phyloP scores from a whole-genome alignment of 768 basidiomycete genomes.

The Agrocybe praecox region DNA sequence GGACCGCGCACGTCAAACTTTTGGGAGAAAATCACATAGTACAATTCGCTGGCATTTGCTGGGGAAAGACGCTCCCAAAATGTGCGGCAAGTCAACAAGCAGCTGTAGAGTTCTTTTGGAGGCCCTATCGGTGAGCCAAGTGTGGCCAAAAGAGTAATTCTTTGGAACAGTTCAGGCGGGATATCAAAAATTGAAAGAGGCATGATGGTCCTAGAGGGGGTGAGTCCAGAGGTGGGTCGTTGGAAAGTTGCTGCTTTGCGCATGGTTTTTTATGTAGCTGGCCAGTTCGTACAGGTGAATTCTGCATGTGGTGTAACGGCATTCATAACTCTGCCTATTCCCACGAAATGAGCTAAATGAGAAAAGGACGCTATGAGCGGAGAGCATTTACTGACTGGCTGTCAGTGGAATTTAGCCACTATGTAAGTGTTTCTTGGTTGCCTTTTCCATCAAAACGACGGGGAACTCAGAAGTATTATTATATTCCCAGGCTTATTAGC shows the following conservation, averaged over 20 bases:
- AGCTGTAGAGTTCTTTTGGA: conserved; percentile 30
- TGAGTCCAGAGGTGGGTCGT: not conserved
- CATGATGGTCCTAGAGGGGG: conserved; percentile 24
- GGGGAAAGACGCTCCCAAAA: conserved; percentile 27
- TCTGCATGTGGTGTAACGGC: conserved; percentile 22
- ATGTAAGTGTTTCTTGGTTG: conserved; percentile 4
- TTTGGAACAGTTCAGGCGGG: conserved; percentile 36
- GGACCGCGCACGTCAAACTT: conserved; percentile 52
- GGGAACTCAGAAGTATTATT: conserved; percentile 6
- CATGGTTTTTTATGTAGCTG: not conserved
- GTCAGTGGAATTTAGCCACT: conserved; percentile 7
- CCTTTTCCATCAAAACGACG: conserved; percentile 6
- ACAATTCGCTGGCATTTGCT: conserved; percentile 29
- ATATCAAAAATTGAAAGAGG: conserved; percentile 28
- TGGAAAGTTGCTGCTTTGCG: not conserved
- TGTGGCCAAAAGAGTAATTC: conserved; percentile 33
- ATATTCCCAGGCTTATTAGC: not conserved
- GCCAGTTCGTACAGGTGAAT: not conserved
- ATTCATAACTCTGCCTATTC: conserved; percentile 23
- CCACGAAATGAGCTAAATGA: conserved; percentile 9
- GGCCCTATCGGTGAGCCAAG: conserved; percentile 30
- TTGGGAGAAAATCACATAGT: conserved; percentile 41
- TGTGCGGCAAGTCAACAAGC: conserved; percentile 35
- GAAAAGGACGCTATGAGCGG: conserved; percentile 12
- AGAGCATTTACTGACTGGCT: conserved; percentile 7